These are phyloP conservation scores for Rhodomyrtus tomentosa DNA, from an alignment of 345 rosid species.

Conservation along the genomic window DNA sequence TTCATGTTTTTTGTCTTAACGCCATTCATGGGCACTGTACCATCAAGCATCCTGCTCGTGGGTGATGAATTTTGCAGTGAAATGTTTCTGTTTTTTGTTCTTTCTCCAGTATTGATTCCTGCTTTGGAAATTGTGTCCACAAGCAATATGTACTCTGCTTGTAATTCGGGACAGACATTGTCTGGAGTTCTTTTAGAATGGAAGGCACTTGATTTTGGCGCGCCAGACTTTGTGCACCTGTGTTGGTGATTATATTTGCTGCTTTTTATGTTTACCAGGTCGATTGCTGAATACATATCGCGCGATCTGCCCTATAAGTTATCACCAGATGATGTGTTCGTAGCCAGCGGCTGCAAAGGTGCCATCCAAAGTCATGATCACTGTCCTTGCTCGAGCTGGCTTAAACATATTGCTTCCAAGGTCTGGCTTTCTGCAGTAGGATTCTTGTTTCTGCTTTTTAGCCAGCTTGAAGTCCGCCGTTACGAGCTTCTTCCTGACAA, in stretches of 20 bases:
- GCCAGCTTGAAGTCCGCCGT: slow-evolving; percentile 12
- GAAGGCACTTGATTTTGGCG: not conserved
- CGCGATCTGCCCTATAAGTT: slow-evolving; percentile 12
- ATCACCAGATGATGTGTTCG: slow-evolving; percentile 16
- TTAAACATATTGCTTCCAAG: slow-evolving; percentile 20
- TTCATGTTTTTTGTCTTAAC: not conserved
- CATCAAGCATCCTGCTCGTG: not conserved
- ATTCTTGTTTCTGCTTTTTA: not conserved
- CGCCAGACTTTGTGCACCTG: not conserved
- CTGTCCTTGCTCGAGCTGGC: slow-evolving; percentile 12
- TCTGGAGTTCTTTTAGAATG: not conserved
- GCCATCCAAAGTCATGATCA: slow-evolving; percentile 10
- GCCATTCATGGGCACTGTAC: not conserved
- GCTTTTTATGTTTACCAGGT: slow-evolving; percentile 3
- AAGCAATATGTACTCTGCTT: not conserved
- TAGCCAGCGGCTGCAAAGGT: slow-evolving; percentile 14
- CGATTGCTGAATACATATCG: slow-evolving; percentile 17
- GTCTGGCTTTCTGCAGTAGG: slow-evolving; percentile 23
- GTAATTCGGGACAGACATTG: not conserved
- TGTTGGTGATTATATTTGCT: not conserved
- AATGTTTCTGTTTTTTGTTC: not conserved
- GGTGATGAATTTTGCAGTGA: not conserved
- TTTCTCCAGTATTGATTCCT: not conserved
- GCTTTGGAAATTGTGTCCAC: not conserved
- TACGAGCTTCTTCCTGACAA: slow-evolving; percentile 20